Base-by-base conservation (phyloP, 106 monocot species). In the Dioscorea zingiberensis region DNA sequence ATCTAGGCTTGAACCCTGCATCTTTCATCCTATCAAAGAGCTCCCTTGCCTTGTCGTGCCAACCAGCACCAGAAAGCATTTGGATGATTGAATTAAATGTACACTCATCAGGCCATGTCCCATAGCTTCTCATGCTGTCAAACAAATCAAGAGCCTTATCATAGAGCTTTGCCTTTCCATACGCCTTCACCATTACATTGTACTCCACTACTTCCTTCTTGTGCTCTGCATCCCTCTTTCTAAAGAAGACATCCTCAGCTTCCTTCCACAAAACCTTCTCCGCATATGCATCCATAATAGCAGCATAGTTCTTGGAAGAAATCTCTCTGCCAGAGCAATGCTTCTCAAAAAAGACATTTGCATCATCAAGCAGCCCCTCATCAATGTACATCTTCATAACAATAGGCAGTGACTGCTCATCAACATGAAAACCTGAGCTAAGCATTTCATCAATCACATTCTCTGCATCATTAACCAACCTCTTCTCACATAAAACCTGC, bases 141-240 rank as follows among this genome's bases (percentile, higher is more conserved):
- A 86, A 86, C 29, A 93, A 29, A 23, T 69, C 61, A 27, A 83
- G 23, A 69, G 86, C 88, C 49, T 79, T 89, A 47, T 93, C 93
- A 75, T 84, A 86, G 8, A 78, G 66, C 58, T 79, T 89, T 21
- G 73, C 83, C 55, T 72, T 81, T 23, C 93, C 93, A 70, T 89
- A 93, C 18, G 89, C 89, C 67, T 93, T 93, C 48, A 93, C 67
- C 85, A 93, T 80, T 32, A 93, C 89, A 79, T 89, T 93, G 54
- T 89, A 89, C 62, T 86, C 93, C 18, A 73, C 70, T 44, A 72
- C 47, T 61, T 84, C 81, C 70, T 70, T 85, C 59, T 62, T 76
- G 4, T 38, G 30, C 10, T 61, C 70, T 19, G 54, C 22, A 57
- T 58, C 67, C 47, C 76, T 77, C 60, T 69, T 68, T 6, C 58